Base-by-base conservation (phyloP, 164 flowering plant genomes). In the Annona squamosa region DNA sequence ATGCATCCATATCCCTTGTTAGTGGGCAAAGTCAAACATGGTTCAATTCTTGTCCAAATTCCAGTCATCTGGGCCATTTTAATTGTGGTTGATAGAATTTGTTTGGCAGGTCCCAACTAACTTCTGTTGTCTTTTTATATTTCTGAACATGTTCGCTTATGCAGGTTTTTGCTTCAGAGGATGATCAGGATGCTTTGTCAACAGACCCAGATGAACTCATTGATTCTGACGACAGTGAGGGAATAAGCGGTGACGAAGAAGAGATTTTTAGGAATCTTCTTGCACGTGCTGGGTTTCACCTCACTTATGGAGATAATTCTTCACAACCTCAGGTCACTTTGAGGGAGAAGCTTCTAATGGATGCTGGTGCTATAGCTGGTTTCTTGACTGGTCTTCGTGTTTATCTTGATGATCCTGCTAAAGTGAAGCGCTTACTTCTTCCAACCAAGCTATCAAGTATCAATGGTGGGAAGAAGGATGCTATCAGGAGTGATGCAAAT, bases 331-430 rank as follows among this genome's bases (percentile, higher is more conserved):
- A 90, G 81, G 97, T 93, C 76, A 92, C 97, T 65, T 82, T 92
- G 71, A 85, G 98, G 82, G 98, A 96, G 77, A 93, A 90, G 79
- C 97, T 96, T 76, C 79, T 93, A 61, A 91, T 93, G 97, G 98
- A 96, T 91, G 97, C 99, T 67, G 98, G 99, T 69, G 97, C 98
- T 47, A 95, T 95, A 73, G 98, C 98, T 85, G 98, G 97, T 76
- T 96, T 93, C 79, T 81, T 96, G 72, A 90, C 99, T 77, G 98
- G 99, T 42, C 94, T 96, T 66, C 98, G 99, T 77, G 95, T 93
- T 75, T 96, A 93, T 85, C 97, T 96, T 74, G 98, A 96, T 88
- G 98, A 96, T 81, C 99, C 99, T 71, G 95, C 88, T 46, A 96
- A 96, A 84, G 97, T 92, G 66, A 96, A 93, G 79, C 92, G 97